These are phyloP conservation scores for Elsinoe batatas DNA, from an alignment of 2,329 filamentous ascomycete species.

Conservation along the genomic window DNA sequence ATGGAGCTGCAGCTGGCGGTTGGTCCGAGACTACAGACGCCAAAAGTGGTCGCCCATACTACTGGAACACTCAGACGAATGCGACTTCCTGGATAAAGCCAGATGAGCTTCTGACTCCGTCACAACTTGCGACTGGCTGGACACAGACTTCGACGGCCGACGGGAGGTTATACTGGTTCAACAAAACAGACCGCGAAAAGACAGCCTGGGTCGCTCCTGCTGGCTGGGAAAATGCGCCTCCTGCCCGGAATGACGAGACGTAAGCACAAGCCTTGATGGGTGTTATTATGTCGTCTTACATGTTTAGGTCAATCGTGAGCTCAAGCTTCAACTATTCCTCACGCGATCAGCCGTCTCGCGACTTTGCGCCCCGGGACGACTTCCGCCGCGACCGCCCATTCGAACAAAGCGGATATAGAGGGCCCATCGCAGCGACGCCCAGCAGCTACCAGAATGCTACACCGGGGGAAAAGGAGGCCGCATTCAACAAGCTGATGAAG, in stretches of 20 bases:
- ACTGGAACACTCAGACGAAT: conserved; percentile 79
- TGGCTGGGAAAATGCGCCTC: conserved; percentile 14
- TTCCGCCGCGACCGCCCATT: conserved; percentile 25
- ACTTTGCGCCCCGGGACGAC: conserved; percentile 22
- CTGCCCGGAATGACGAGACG: not conserved
- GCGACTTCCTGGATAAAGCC: conserved; percentile 93
- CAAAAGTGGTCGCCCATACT: conserved; percentile 72
- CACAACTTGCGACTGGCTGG: conserved; percentile 54
- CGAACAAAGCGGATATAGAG: conserved; percentile 25
- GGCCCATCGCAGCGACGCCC: conserved; percentile 25
- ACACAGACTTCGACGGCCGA: conserved; percentile 82
- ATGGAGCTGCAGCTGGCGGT: not conserved
- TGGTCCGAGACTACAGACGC: conserved; percentile 37
- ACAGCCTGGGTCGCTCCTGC: conserved; percentile 88
- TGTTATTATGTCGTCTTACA: conserved; percentile 37
- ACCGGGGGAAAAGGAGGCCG: conserved; percentile 80
- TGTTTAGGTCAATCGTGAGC: conserved; percentile 20
- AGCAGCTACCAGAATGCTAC: conserved; percentile 61
- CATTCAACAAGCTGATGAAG: conserved; percentile 82
- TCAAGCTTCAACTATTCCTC: conserved; percentile 28
- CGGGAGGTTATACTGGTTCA: conserved; percentile 87
- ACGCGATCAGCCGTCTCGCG: conserved; percentile 34
- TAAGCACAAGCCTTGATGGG: conserved; percentile 16
- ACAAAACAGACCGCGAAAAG: conserved; percentile 70
- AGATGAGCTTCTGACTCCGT: conserved; percentile 71